Percentiles rank a stretch among this genome's conserved stretches.
phyloP scores from a whole-genome alignment of 768 basidiomycete species.

The Panaeolus cyanescens region DNA sequence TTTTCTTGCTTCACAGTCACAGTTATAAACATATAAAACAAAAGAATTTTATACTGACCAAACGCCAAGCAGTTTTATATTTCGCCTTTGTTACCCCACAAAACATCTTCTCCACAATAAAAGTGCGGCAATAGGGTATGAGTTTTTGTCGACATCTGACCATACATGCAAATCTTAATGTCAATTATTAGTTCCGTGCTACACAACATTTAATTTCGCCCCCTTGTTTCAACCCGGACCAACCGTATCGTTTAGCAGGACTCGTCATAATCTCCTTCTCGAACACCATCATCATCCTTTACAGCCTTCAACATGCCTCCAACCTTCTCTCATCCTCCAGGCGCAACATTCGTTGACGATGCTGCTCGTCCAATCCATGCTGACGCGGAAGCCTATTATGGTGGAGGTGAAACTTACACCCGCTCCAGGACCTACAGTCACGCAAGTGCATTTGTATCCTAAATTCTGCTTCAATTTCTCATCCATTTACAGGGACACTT shows the following conservation, averaged over 20 bases:
- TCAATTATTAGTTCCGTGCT: not conserved
- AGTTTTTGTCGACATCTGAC: not conserved
- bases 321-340: conserved; percentile 60
- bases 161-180: not conserved
- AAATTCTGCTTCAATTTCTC: conserved; percentile 3
- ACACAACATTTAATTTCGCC: not conserved
- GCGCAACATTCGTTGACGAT: conserved; percentile 70
- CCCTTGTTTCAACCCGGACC: conserved; percentile 1
- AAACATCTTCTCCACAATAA: not conserved
- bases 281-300: not conserved
- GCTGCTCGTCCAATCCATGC: conserved; percentile 49
- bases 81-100: not conserved
- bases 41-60: not conserved
- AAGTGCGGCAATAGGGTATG: conserved; percentile 3
- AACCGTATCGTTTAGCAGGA: not conserved
- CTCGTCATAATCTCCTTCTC: not conserved
- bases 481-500: conserved; percentile 56
- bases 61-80: not conserved
- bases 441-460: conserved; percentile 45
- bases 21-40: not conserved
- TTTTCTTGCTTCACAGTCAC: not conserved
- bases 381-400: conserved; percentile 84
- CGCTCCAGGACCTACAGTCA: conserved; percentile 88
- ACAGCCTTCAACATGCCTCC: conserved; percentile 55
- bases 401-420: conserved; percentile 74